Conservation (phyloP, 202 grass and related monocot genomes). For the Panicum hallii region DNA sequence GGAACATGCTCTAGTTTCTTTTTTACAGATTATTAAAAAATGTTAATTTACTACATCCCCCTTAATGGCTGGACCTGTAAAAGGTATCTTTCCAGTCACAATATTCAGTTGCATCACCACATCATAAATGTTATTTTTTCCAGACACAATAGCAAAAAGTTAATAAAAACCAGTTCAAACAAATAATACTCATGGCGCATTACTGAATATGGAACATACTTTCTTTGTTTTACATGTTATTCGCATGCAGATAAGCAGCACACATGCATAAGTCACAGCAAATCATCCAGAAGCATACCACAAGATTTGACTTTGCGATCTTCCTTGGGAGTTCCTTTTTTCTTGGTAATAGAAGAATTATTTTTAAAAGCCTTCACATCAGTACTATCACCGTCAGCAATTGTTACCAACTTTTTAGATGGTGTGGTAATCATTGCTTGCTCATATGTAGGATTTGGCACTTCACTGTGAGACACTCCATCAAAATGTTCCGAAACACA, state of each 20-base stretch:
- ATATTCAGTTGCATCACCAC: conserved; percentile 17
- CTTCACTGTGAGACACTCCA: conserved; percentile 19
- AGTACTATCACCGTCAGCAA: conserved; percentile 14
- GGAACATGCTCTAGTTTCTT: conserved; percentile 9
- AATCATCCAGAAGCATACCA: conserved; percentile 51
- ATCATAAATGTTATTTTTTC: conserved; percentile 16
- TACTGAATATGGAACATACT: conserved; percentile 23
- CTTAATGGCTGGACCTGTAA: not conserved
- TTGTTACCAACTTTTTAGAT: conserved; percentile 37
- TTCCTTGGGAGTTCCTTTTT: conserved; percentile 41
- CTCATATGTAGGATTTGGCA: conserved; percentile 31
- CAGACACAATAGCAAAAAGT: not conserved
- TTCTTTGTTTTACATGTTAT: conserved; percentile 33
- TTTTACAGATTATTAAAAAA: not conserved
- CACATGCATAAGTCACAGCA: conserved; percentile 20
- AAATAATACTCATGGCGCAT: not conserved
- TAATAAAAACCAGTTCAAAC: conserved; percentile 12
- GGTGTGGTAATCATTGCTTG: conserved; percentile 33
- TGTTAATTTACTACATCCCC: not conserved
- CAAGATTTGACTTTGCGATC: conserved; percentile 36
- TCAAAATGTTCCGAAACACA: not conserved
- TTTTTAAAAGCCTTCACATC: conserved; percentile 33
- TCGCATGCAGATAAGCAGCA: conserved; percentile 38
- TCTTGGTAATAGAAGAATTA: conserved; percentile 30
- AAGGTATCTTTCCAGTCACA: not conserved